Evolutionary conservation across 192 early-diverging fungal species (phyloP).

Genomic region (Gonapodya prolifera): DNA sequence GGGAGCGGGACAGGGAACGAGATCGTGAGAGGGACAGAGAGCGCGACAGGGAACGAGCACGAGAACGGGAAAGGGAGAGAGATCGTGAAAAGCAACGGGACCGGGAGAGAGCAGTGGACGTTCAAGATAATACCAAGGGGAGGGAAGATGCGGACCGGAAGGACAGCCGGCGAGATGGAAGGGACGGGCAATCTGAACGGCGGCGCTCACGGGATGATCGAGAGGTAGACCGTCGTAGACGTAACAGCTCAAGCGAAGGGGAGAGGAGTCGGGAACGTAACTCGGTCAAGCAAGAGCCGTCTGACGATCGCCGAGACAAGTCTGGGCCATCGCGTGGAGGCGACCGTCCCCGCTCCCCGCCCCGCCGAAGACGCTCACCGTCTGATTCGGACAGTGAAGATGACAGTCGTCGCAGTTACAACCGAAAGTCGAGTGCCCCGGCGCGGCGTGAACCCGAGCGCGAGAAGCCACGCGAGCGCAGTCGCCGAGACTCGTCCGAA

Average conservation of each 20-base stretch:
- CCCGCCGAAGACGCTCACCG: background rate
- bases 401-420: background rate
- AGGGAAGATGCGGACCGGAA: background rate
- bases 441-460: too few relatives aligned
- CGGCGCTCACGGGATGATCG: too few relatives aligned
- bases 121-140: background rate
- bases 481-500: too few relatives aligned
- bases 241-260: background rate
- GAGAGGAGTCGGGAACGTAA: background rate
- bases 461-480: too few relatives aligned
- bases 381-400: background rate
- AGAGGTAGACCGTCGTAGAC: background rate
- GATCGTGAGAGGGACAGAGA: background rate
- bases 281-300: background rate
- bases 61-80: background rate
- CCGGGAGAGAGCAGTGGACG: background rate
- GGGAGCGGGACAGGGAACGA: background rate
- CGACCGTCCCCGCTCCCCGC: background rate
- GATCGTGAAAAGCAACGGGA: background rate
- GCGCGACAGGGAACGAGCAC: background rate
- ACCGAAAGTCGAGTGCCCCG: too few relatives aligned
- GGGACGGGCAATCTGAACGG: too few relatives aligned
- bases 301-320: too few relatives aligned
- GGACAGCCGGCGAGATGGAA: background rate
- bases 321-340: too few relatives aligned